phyloP scores from a whole-genome alignment of 257 asterid genomes.

The Scutellaria barbata region DNA sequence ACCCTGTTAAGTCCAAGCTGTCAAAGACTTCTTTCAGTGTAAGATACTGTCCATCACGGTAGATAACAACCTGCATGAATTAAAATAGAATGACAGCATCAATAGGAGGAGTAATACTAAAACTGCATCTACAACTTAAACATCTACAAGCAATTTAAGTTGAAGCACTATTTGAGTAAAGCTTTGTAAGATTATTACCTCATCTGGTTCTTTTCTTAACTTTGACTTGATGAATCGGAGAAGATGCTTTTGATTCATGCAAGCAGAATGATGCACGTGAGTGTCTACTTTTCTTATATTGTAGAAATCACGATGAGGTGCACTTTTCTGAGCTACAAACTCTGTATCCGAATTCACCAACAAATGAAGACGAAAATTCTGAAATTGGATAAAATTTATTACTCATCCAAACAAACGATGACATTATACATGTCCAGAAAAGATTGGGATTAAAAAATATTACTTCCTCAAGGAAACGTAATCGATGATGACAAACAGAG shows the following conservation, averaged over 20 bases:
- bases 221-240: slow-evolving; percentile 89
- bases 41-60: slow-evolving; percentile 90
- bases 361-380: slow-evolving; percentile 92
- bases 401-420: slow-evolving; percentile 25
- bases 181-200: slow-evolving; percentile 55
- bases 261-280: slow-evolving; percentile 94
- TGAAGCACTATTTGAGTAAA: slow-evolving; percentile 23
- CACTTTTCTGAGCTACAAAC: slow-evolving; percentile 89
- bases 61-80: slow-evolving; percentile 75
- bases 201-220: slow-evolving; percentile 87
- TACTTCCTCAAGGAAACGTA: slow-evolving; percentile 92
- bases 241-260: slow-evolving; percentile 98
- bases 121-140: slow-evolving; percentile 16
- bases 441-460: slow-evolving; percentile 30
- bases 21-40: slow-evolving; percentile 95
- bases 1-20: slow-evolving; percentile 96
- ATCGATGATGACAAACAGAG: slow-evolving; percentile 77
- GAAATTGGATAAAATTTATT: slow-evolving; percentile 36
- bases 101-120: slow-evolving; percentile 17
- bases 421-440: slow-evolving; percentile 28
- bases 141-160: slow-evolving; percentile 18
- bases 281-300: slow-evolving; percentile 93
- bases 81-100: slow-evolving; percentile 37
- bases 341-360: slow-evolving; percentile 82
- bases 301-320: slow-evolving; percentile 97